A percentile compares a stretch with the other conserved stretches of the same genome.
These are phyloP conservation scores for Lachnellula cervina DNA, from an alignment of 2,329 filamentous ascomycete genomes.

Conservation along the genomic window DNA sequence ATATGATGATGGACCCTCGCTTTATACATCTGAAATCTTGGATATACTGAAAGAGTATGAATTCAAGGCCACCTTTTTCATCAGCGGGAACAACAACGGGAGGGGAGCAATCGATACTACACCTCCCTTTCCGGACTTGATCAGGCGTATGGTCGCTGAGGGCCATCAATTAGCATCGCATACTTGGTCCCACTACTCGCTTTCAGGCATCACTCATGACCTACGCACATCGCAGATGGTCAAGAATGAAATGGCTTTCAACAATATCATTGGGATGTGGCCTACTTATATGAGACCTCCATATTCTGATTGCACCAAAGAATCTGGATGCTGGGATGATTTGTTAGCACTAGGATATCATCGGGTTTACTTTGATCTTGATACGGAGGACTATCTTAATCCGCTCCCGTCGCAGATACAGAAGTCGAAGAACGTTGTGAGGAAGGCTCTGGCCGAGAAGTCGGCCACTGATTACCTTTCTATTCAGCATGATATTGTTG, in stretches of 20 bases:
- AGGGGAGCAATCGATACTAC: constrained; percentile 30
- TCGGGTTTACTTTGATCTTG: constrained; percentile 43
- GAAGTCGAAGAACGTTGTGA: constrained; percentile 41
- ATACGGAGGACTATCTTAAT: constrained; percentile 46
- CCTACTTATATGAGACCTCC: constrained; percentile 48
- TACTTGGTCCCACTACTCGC: constrained; percentile 47
- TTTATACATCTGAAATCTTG: constrained; percentile 55
- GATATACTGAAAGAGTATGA: constrained; percentile 53
- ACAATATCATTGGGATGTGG: constrained; percentile 48
- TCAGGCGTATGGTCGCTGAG: constrained; percentile 31
- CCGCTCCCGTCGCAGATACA: constrained; percentile 38
- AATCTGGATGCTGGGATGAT: constrained; percentile 33
- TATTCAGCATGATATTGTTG: constrained; percentile 38
- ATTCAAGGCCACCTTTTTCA: constrained; percentile 64
- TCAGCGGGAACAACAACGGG: constrained; percentile 52
- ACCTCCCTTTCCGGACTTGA: constrained; percentile 42
- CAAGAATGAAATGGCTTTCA: constrained; percentile 49
- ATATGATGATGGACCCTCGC: constrained; percentile 60
- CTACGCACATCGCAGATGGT: constrained; percentile 43
- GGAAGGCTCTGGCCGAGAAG: constrained; percentile 30
- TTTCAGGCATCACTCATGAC: constrained; percentile 37
- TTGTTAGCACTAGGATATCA: constrained; percentile 39
- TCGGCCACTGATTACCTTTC: constrained; percentile 33
- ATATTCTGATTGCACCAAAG: constrained; percentile 32
- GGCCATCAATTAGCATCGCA: constrained; percentile 56